Evolutionary conservation across 768 basidiomycete species (phyloP).

Genomic region (Boletellus ananiceps): DNA sequence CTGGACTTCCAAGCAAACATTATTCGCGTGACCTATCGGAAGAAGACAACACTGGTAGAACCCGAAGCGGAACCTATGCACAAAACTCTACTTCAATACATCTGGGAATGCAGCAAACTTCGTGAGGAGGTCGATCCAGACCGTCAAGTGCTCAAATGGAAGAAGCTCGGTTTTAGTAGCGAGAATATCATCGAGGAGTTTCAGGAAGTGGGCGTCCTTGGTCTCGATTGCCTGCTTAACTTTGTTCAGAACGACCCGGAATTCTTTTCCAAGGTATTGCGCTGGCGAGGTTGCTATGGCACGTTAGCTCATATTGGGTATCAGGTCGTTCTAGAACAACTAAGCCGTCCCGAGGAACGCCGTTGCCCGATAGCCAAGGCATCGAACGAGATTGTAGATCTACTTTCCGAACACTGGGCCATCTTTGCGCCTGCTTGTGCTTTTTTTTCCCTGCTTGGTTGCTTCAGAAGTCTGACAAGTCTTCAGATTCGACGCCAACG

Average conservation of each 20-base stretch:
- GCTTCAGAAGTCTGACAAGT: constrained; percentile 1
- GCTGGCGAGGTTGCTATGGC: neutral
- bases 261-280: constrained; percentile 62
- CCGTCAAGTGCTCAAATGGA: constrained; percentile 61
- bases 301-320: constrained; percentile 6
- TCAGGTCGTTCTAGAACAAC: constrained; percentile 78
- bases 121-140: constrained; percentile 47
- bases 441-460: constrained; percentile 14
- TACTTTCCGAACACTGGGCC: constrained; percentile 80
- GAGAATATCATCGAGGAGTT: constrained; percentile 78
- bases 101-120: constrained; percentile 65
- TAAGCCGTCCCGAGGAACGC: constrained; percentile 65
- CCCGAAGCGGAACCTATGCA: constrained; percentile 59
- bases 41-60: constrained; percentile 76
- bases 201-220: constrained; percentile 71
- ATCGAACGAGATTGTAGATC: constrained; percentile 81
- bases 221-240: constrained; percentile 76
- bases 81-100: constrained; percentile 50
- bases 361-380: constrained; percentile 81
- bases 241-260: constrained; percentile 70
- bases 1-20: constrained; percentile 88
- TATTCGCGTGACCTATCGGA: constrained; percentile 70
- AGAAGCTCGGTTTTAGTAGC: constrained; percentile 69
- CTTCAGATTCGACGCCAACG: constrained; percentile 66
- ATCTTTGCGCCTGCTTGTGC: constrained; percentile 82